A percentile compares a stretch with the other conserved stretches of the same genome.
Conservation (phyloP, 2,329 filamentous ascomycete genomes). For the Mycosphaerelloides madeirae region DNA sequence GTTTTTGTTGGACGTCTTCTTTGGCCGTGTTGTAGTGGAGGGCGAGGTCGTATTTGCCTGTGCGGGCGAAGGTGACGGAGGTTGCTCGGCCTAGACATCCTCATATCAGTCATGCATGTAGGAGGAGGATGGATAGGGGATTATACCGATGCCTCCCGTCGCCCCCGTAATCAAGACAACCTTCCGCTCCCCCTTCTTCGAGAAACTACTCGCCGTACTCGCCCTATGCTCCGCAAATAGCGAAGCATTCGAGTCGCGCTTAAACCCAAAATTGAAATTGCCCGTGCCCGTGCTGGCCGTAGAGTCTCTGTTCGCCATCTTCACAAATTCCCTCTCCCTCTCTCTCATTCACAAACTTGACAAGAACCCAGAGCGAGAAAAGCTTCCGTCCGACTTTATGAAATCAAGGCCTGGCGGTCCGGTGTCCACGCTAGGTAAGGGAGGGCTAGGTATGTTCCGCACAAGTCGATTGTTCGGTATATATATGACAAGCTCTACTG, state of each 20-base stretch:
- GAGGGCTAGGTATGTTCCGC: too few relatives aligned
- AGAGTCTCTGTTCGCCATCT: conserved; percentile 2
- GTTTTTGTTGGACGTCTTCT: conserved; percentile 29
- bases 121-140: too few relatives aligned
- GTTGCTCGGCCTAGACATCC: conserved; percentile 36
- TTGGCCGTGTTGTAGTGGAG: conserved; percentile 40
- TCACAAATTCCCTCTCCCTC: too few relatives aligned
- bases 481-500: too few relatives aligned
- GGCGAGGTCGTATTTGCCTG: conserved; percentile 39
- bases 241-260: neutral
- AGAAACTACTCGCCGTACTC: neutral
- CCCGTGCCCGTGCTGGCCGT: neutral
- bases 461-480: too few relatives aligned
- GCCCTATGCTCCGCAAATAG: conserved; percentile 2
- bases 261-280: neutral
- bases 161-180: conserved; percentile 40
- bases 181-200: conserved; percentile 11
- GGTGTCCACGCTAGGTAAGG: too few relatives aligned
- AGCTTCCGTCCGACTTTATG: too few relatives aligned
- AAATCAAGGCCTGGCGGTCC: too few relatives aligned
- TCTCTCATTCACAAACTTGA: too few relatives aligned
- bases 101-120: neutral
- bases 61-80: conserved; percentile 35
- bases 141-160: conserved; percentile 39
- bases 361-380: too few relatives aligned